phyloP scores from a whole-genome alignment of 495 filamentous ascomycete species.

The Halenospora varia region DNA sequence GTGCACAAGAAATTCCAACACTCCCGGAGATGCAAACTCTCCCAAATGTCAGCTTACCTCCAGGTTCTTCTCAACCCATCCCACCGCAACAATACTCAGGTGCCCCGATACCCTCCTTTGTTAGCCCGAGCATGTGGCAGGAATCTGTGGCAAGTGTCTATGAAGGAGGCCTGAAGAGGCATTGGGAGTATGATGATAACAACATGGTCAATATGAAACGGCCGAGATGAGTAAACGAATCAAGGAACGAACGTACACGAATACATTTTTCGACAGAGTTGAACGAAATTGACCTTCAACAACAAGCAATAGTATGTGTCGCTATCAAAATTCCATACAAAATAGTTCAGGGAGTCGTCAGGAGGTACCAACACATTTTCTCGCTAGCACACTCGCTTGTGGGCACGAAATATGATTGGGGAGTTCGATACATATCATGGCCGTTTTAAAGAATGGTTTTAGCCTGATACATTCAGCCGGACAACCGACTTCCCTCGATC shows the following conservation, averaged over 20 bases:
- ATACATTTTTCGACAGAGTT: neutral
- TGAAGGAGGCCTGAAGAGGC: slow-evolving; percentile 71
- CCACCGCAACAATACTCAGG: slow-evolving; percentile 51
- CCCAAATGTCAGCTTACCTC: slow-evolving; percentile 15
- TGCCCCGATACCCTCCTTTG: slow-evolving; percentile 56
- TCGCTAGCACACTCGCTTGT: neutral
- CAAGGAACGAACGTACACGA: neutral
- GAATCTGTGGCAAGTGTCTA: slow-evolving; percentile 89
- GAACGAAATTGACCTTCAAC: too few relatives aligned
- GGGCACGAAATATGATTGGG: neutral
- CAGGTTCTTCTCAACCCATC: slow-evolving; percentile 46
- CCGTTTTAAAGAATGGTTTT: neutral
- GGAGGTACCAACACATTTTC: neutral
- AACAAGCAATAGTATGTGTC: too few relatives aligned
- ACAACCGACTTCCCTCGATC: neutral
- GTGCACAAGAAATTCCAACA: slow-evolving; percentile 45
- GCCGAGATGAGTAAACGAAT: slow-evolving; percentile 17
- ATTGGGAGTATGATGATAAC: slow-evolving; percentile 53
- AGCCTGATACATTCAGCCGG: neutral
- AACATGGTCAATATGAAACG: slow-evolving; percentile 20
- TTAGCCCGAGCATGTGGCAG: slow-evolving; percentile 96
- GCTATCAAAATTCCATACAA: too few relatives aligned
- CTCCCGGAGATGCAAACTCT: slow-evolving; percentile 40
- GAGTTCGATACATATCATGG: neutral
- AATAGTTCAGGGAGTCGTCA: too few relatives aligned